These are phyloP conservation scores for Colletotrichum camelliae DNA, from an alignment of 2,329 filamentous ascomycete species.

Conservation along the genomic window DNA sequence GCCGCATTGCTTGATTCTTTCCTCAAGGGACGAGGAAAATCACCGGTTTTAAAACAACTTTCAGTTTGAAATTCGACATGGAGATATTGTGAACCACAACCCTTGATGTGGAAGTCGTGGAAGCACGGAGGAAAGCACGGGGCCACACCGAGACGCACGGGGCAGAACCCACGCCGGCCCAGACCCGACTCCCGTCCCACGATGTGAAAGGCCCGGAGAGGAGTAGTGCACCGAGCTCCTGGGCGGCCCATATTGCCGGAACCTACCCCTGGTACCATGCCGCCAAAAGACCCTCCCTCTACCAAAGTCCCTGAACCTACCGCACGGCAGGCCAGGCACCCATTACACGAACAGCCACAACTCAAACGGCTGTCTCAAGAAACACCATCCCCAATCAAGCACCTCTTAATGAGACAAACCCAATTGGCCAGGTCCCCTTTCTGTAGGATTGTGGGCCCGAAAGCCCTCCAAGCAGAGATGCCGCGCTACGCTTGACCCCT, in stretches of 20 bases:
- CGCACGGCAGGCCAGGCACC: neutral
- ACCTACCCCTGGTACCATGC: neutral
- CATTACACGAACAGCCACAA: neutral
- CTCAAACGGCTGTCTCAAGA: neutral
- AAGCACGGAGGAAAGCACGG: neutral
- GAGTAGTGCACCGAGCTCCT: no score
- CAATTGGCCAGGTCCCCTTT: neutral
- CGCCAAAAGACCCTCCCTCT: neutral
- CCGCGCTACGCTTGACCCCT: neutral
- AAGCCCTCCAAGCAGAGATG: neutral
- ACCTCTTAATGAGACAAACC: neutral
- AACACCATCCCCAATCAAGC: neutral
- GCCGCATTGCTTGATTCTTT: fast-evolving
- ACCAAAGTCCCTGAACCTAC: neutral
- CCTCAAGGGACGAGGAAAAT: neutral
- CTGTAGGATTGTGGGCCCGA: neutral
- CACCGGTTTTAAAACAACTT: neutral
- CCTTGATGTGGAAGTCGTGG: fast-evolving
- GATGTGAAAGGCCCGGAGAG: neutral
- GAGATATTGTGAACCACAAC: fast-evolving
- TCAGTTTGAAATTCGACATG: neutral
- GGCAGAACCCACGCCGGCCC: neutral
- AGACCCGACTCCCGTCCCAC: neutral
- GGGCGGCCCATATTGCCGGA: neutral
- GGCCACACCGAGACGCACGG: neutral